Percentiles rank a stretch among this genome's conserved stretches.
Conservation (phyloP, 2,329 filamentous ascomycete species). For the Penicillium sp. region DNA sequence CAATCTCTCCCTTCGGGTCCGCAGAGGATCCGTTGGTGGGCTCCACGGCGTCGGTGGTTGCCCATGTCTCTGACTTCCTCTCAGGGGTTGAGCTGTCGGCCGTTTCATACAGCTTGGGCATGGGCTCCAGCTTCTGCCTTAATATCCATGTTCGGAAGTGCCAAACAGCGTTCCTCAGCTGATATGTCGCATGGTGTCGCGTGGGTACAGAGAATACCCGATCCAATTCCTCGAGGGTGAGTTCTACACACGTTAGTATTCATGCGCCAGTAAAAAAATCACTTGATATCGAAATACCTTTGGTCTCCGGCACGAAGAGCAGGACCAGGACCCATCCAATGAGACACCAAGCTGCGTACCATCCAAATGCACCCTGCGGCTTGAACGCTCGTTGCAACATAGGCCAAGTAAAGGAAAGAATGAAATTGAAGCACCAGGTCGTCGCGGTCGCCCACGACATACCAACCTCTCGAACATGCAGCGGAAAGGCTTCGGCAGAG, state of each 20-base stretch:
- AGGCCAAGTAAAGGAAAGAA: conserved; percentile 61
- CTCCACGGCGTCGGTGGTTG: background rate
- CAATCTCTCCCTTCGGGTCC: background rate
- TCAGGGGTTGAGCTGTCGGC: conserved; percentile 22
- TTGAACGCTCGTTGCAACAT: conserved; percentile 54
- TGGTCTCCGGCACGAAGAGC: conserved; percentile 47
- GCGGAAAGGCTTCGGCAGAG: conserved; percentile 68
- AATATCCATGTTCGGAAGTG: conserved; percentile 48
- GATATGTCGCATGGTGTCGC: conserved; percentile 43
- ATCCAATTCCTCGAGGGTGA: conserved; percentile 55
- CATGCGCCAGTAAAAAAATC: background rate
- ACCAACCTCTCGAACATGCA: conserved; percentile 65
- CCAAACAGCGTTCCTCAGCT: conserved; percentile 45
- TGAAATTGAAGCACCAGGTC: conserved; percentile 63
- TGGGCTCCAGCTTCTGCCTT: conserved; percentile 28
- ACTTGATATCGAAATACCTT: conserved; percentile 19
- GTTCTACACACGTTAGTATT: conserved; percentile 30
- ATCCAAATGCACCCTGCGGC: conserved; percentile 58
- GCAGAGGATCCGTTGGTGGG: background rate
- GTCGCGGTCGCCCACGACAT: conserved; percentile 69
- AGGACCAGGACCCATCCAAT: conserved; percentile 46
- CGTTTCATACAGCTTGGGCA: conserved; percentile 38
- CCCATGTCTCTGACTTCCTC: background rate
- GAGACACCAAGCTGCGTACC: conserved; percentile 50
- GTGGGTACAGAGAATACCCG: conserved; percentile 61